These are phyloP conservation scores for Chlorella sp. DNA, from an alignment of 139 green algal genomes.

Conservation along the genomic window DNA sequence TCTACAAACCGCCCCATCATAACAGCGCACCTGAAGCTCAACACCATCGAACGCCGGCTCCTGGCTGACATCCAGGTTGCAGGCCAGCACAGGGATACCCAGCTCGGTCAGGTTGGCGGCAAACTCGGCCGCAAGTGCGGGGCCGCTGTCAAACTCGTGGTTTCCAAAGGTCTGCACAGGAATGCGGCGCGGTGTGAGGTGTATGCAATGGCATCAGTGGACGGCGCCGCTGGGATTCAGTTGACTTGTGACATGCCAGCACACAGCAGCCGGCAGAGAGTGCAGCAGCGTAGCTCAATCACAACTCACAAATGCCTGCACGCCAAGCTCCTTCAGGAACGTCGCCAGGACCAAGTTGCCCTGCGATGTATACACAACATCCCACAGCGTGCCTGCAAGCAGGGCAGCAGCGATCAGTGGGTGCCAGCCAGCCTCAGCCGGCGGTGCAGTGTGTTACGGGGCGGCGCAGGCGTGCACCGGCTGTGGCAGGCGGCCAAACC, in stretches of 20 bases:
- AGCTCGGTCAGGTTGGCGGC: neutral
- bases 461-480: neutral
- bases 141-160: constrained; percentile 20
- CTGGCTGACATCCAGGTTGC: constrained; percentile 15
- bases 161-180: constrained; percentile 6
- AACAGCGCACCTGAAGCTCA: neutral
- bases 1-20: too few species aligned
- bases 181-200: too few species aligned
- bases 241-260: too few species aligned
- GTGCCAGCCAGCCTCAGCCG: too few species aligned
- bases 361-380: neutral
- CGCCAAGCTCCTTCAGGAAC: constrained; percentile 10
- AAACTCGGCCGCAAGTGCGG: neutral
- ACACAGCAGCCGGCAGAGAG: too few species aligned
- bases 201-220: too few species aligned
- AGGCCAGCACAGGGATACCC: neutral
- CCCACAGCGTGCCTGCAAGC: constrained; percentile 1
- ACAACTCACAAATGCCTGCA: constrained; percentile 14
- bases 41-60: constrained; percentile 15
- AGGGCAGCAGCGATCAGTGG: neutral
- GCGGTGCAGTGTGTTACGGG: too few species aligned
- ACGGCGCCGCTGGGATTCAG: too few species aligned
- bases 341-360: neutral
- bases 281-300: neutral
- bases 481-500: neutral